Base-by-base conservation (phyloP, 139 green algal species). In the Chlorella sp. region DNA sequence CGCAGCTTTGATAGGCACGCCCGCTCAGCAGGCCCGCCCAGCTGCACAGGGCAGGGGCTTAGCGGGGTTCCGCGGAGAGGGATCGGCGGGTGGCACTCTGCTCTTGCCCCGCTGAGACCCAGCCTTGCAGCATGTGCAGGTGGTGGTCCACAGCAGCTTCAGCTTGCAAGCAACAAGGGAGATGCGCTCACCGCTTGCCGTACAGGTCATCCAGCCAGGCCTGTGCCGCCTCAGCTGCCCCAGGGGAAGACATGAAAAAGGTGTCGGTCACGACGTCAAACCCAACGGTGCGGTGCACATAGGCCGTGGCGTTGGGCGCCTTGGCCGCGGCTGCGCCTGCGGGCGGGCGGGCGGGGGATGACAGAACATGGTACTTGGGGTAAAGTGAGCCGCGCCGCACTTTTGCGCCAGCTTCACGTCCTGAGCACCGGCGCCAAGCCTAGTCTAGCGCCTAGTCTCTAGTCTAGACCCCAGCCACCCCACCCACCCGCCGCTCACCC, bases 211-310 rank as follows among this genome's bases (percentile, higher is more conserved):
- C 51, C 75, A 81, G 51, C 48, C 48, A 81, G 26, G 32, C 22
- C 34, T 34, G 43, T 9, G 75, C 48, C 11, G n/a, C 51, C 8
- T 46, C n/a, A n/a, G 6, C 11, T n/a, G 19, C n/a, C 32, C 51
- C 75, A 13, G 36, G 43, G 3, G 17, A 0, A 32, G 24, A 13
- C 24, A 36, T 8, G 75, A 51, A 51, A 34, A 69, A 70, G 1
- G 16, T 51, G 75, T 81, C 75, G 17, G 46, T 24, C 1, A 81
- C 75, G 20, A 81, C 30, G 75, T 81, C 75, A n/a, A 48, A 81
- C 0, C 75, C 75, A 26, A 46, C 48, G 0, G 44, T 19, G 0
- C 75, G 48, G 51, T 81, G 75, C 75, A 81, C 75, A 54, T 43
- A 81, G n/a, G 75, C 75, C 0, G 32, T 81, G 48, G 48, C 48